Percentiles rank a stretch among this genome's conserved stretches.
These are phyloP conservation scores for Thelephora terrestris DNA, from an alignment of 1,284 basidiomycete species.

Conservation along the genomic window DNA sequence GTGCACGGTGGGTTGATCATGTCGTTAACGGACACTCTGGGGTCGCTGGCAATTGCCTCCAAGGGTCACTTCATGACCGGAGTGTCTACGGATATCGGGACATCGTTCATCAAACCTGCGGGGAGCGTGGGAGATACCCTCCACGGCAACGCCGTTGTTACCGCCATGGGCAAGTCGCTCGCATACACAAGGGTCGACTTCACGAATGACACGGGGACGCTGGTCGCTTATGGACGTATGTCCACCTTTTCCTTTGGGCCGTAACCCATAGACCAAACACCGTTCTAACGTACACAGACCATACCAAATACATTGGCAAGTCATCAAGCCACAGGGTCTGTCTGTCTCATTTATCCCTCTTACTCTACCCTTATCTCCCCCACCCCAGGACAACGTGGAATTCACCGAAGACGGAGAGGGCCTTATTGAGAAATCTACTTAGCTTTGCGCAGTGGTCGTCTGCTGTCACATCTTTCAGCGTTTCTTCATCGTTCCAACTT, in stretches of 20 bases:
- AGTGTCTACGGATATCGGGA: slow-evolving; percentile 81
- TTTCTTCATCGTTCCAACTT: too few species aligned
- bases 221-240: slow-evolving; percentile 77
- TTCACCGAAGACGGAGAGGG: slow-evolving; percentile 72
- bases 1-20: slow-evolving; percentile 82
- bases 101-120: slow-evolving; percentile 70
- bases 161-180: slow-evolving; percentile 66
- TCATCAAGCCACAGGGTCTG: slow-evolving; percentile 52
- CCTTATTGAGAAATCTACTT: slow-evolving; percentile 36
- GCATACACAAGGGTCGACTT: slow-evolving; percentile 79
- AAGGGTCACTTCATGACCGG: slow-evolving; percentile 82
- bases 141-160: slow-evolving; percentile 49
- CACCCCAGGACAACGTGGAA: slow-evolving; percentile 59
- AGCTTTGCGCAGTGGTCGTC: too few species aligned
- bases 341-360: slow-evolving; percentile 2
- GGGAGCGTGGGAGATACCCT: slow-evolving; percentile 58
- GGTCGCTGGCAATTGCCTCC: slow-evolving; percentile 73
- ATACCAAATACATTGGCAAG: slow-evolving; percentile 84
- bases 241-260: not conserved
- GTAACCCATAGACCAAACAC: slow-evolving; percentile 5
- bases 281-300: slow-evolving; percentile 37
- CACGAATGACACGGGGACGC: slow-evolving; percentile 53
- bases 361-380: slow-evolving; percentile 4
- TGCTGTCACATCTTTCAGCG: too few species aligned
- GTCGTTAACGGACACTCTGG: slow-evolving; percentile 79